Evolutionary conservation across 257 asterid genomes (phyloP).

Genomic region (Nicotiana benthamiana): DNA sequence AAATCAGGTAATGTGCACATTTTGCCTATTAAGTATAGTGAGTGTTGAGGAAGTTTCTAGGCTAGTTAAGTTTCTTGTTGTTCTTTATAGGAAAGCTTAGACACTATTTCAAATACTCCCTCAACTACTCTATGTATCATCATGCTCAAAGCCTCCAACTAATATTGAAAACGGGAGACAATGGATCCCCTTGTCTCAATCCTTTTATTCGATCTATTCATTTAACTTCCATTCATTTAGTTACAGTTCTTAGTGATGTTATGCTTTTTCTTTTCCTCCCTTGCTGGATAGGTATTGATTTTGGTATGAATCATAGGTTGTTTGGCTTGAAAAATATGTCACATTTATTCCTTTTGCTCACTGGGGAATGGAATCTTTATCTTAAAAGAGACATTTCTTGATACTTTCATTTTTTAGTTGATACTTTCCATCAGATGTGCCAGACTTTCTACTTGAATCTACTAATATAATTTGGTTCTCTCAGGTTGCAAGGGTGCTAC

Average conservation of each 20-base stretch:
- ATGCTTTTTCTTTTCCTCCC: too few relatives aligned
- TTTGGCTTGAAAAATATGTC: not conserved
- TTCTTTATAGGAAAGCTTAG: not conserved
- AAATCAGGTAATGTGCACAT: constrained; percentile 62
- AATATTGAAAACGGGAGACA: too few relatives aligned
- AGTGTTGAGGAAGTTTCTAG: constrained; percentile 6
- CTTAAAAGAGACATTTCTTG: not conserved
- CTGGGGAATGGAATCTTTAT: not conserved
- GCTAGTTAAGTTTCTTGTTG: not conserved
- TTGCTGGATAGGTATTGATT: not conserved
- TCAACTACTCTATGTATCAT: too few relatives aligned
- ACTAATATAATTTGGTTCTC: constrained; percentile 25
- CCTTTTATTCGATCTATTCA: too few relatives aligned
- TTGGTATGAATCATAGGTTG: not conserved
- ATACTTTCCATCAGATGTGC: not conserved
- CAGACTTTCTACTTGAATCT: constrained; percentile 10
- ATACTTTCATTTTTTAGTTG: not conserved
- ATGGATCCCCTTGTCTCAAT: too few relatives aligned
- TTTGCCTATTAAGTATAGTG: not conserved
- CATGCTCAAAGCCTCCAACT: too few relatives aligned
- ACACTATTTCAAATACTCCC: not conserved
- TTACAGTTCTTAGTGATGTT: too few relatives aligned
- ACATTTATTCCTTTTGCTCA: not conserved
- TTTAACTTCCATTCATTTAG: too few relatives aligned
- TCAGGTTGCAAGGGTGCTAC: constrained; percentile 95